phyloP scores from a whole-genome alignment of 208 protist genomes.

The Acanthamoeba lenticulata region DNA sequence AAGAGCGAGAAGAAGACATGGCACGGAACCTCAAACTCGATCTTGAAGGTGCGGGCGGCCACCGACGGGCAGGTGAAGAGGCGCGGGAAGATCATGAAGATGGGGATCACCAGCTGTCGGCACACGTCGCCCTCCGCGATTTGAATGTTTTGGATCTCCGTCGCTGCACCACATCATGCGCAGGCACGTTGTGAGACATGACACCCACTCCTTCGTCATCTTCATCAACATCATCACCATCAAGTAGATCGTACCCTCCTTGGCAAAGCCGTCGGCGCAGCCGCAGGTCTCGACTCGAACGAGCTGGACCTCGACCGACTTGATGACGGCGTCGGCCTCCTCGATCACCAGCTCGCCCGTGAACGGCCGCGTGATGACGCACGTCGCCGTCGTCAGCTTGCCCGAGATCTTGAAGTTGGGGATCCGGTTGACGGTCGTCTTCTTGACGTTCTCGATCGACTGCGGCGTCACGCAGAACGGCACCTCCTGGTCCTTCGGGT shows the following conservation, averaged over 20 bases:
- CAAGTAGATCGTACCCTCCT: slow-evolving; percentile 78
- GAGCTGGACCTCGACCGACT: slow-evolving; percentile 91
- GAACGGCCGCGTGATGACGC: slow-evolving; percentile 86
- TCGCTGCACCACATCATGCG: slow-evolving; percentile 68
- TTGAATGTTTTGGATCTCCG: slow-evolving; percentile 92
- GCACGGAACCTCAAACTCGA: slow-evolving; percentile 86
- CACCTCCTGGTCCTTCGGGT: slow-evolving; percentile 51
- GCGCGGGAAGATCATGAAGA: slow-evolving; percentile 92
- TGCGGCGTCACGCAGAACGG: slow-evolving; percentile 74
- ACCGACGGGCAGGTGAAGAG: slow-evolving; percentile 91
- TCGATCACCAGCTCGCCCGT: slow-evolving; percentile 86
- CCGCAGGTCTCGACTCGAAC: slow-evolving; percentile 90
- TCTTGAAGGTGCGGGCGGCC: slow-evolving; percentile 85
- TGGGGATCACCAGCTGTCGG: slow-evolving; percentile 83
- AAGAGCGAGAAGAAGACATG: too few relatives aligned
- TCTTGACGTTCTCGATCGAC: slow-evolving; percentile 76
- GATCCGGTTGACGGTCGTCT: slow-evolving; percentile 69
- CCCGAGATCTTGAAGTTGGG: slow-evolving; percentile 88
- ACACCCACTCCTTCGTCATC: too few relatives aligned
- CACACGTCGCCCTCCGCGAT: slow-evolving; percentile 88
- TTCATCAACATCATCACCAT: too few relatives aligned
- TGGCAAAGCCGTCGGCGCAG: slow-evolving; percentile 82
- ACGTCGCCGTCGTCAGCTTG: slow-evolving; percentile 78
- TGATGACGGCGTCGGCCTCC: slow-evolving; percentile 81
- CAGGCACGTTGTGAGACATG: not conserved